Conservation (phyloP, 2,329 filamentous ascomycete genomes). For the Cryphonectria radicalis region DNA sequence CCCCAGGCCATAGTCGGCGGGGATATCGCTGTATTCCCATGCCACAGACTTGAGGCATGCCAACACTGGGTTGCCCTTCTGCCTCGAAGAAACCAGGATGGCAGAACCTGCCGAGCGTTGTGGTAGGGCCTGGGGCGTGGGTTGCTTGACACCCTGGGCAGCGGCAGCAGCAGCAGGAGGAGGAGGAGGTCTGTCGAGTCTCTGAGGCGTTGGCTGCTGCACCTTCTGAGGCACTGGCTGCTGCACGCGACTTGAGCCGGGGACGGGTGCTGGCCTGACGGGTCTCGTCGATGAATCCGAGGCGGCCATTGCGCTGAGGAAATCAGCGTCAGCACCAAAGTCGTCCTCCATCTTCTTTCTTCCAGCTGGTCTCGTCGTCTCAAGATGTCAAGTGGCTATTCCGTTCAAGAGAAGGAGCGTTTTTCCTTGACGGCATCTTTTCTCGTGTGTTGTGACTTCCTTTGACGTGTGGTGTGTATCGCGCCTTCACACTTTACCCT, state of each 20-base stretch:
- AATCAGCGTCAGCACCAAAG: slow-evolving; percentile 60
- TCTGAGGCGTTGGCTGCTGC: slow-evolving; percentile 58
- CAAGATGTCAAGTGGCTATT: not conserved
- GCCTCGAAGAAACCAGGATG: slow-evolving; percentile 87
- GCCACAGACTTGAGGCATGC: slow-evolving; percentile 79
- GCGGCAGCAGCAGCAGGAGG: slow-evolving; percentile 38
- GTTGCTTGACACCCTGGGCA: slow-evolving; percentile 72
- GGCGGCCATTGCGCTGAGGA: slow-evolving; percentile 60
- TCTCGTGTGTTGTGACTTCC: too few relatives aligned
- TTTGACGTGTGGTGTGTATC: too few relatives aligned
- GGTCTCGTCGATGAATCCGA: slow-evolving; percentile 41
- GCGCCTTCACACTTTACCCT: not conserved
- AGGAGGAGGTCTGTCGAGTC: slow-evolving; percentile 56
- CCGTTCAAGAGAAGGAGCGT: too few relatives aligned
- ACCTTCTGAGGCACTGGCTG: slow-evolving; percentile 50
- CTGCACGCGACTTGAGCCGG: slow-evolving; percentile 37
- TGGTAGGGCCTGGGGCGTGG: slow-evolving; percentile 83
- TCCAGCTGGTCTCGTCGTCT: too few relatives aligned
- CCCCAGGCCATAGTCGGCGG: slow-evolving; percentile 89
- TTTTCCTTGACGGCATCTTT: too few relatives aligned
- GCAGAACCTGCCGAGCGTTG: slow-evolving; percentile 68
- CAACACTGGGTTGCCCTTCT: slow-evolving; percentile 94
- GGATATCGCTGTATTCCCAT: slow-evolving; percentile 98
- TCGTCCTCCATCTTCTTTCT: slow-evolving; percentile 52
- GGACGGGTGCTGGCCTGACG: slow-evolving; percentile 20